These are phyloP conservation scores for Irpex sp. DNA, from an alignment of 1,284 basidiomycete species.

Conservation along the genomic window DNA sequence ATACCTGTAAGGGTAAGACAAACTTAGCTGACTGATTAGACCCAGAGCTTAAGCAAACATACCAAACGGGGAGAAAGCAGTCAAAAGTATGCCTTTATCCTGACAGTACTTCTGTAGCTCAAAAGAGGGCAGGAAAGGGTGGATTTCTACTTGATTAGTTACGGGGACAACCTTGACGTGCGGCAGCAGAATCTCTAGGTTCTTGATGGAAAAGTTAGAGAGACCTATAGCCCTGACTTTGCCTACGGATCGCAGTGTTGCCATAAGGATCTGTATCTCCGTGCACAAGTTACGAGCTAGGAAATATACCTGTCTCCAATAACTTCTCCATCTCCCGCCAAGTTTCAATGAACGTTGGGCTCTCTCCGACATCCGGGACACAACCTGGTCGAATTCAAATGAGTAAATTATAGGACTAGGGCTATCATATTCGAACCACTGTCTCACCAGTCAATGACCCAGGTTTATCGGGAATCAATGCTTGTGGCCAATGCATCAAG, in stretches of 20 bases:
- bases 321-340: constrained; percentile 61
- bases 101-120: constrained; percentile 56
- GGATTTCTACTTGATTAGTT: constrained; percentile 63
- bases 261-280: background rate
- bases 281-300: background rate
- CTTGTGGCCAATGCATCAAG: constrained; percentile 59
- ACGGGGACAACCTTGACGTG: constrained; percentile 46
- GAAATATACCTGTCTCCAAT: constrained; percentile 33
- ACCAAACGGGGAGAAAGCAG: constrained; percentile 70
- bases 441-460: background rate
- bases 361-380: constrained; percentile 37
- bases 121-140: constrained; percentile 55
- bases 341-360: constrained; percentile 46
- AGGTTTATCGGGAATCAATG: constrained; percentile 2
- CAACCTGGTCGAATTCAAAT: constrained; percentile 8
- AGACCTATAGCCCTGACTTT: constrained; percentile 62
- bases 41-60: constrained; percentile 2
- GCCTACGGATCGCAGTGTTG: constrained; percentile 7
- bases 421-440: constrained; percentile 9
- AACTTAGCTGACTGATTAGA: background rate
- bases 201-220: constrained; percentile 65
- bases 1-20: constrained; percentile 16
- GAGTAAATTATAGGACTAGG: background rate
- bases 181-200: constrained; percentile 37
- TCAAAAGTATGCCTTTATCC: constrained; percentile 53